Percentiles rank a stretch among this genome's conserved stretches.
phyloP scores from a whole-genome alignment of 2,329 filamentous ascomycete species.

The Trichoderma cornu-damae region DNA sequence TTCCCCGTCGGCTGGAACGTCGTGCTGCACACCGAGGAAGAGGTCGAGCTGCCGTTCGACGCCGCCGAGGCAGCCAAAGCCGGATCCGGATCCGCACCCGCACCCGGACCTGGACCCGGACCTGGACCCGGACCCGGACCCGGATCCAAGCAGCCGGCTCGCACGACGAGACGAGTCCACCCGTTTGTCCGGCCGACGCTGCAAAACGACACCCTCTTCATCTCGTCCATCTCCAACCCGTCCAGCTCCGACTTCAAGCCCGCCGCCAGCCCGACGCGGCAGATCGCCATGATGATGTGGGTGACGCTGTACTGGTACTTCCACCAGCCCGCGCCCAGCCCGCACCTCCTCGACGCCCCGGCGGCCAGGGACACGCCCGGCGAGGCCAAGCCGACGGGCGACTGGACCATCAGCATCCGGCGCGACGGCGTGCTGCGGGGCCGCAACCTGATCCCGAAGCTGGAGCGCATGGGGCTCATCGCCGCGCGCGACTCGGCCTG shows the following conservation, averaged over 20 bases:
- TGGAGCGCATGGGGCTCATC: constrained; percentile 89
- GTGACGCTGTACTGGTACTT: constrained; percentile 96
- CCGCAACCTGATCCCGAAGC: constrained; percentile 76
- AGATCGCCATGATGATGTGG: constrained; percentile 97
- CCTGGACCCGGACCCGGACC: no score
- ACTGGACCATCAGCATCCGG: constrained; percentile 82
- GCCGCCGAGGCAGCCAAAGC: constrained; percentile 17
- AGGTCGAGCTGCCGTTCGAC: constrained; percentile 17
- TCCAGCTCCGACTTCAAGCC: constrained; percentile 75
- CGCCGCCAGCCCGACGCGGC: constrained; percentile 72
- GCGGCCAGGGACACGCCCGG: constrained; percentile 61
- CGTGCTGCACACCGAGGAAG: constrained; percentile 66
- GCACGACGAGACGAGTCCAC: constrained; percentile 25
- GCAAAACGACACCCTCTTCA: constrained; percentile 75
- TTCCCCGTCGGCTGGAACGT: constrained; percentile 89
- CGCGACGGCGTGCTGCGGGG: constrained; percentile 84
- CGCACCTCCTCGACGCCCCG: constrained; percentile 58
- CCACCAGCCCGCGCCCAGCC: constrained; percentile 71
- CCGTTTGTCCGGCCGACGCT: constrained; percentile 68
- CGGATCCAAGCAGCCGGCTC: background rate
- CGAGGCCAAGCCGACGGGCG: constrained; percentile 68
- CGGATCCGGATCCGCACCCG: no score
- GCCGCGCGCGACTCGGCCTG: constrained; percentile 70
- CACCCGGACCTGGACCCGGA: no score
- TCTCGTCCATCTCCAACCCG: constrained; percentile 85